These are phyloP conservation scores for Yarrowia galli DNA, from an alignment of 1,139 yeast genomes.

Conservation along the genomic window DNA sequence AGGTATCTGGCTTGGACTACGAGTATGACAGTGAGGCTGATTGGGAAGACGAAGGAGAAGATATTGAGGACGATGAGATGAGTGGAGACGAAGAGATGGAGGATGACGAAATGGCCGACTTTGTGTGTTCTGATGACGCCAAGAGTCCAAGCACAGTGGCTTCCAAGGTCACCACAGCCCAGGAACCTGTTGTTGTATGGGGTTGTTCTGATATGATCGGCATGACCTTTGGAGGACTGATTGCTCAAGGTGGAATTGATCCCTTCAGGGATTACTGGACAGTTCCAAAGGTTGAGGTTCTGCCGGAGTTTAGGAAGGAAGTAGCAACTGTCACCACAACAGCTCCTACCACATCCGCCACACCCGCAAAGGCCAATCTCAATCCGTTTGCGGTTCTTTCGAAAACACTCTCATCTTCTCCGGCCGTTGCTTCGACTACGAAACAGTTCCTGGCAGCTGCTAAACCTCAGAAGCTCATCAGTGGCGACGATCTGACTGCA, in stretches of 20 bases:
- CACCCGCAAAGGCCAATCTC: background rate
- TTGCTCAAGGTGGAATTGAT: background rate
- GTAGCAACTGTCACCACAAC: background rate
- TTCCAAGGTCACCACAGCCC: background rate
- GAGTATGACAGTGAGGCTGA: constrained; percentile 34
- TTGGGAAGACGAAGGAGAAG: constrained; percentile 38
- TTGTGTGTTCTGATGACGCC: constrained; percentile 17
- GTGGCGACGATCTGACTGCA: constrained; percentile 8
- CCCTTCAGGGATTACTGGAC: constrained; percentile 31
- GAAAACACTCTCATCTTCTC: background rate
- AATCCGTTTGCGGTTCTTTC: constrained; percentile 1
- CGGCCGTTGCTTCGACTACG: background rate
- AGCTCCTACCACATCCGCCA: background rate
- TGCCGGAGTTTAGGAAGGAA: background rate
- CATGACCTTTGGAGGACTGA: constrained; percentile 9
- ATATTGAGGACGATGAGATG: constrained; percentile 23
- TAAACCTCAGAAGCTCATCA: constrained; percentile 18
- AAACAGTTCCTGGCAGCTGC: constrained; percentile 3
- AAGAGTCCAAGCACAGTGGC: background rate
- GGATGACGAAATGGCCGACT: constrained; percentile 35
- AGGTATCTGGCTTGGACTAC: constrained; percentile 25
- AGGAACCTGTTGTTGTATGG: constrained; percentile 32
- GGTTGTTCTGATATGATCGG: background rate
- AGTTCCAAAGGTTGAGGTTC: background rate
- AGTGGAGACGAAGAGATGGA: constrained; percentile 31